These are phyloP conservation scores for Moesziomyces parantarcticus DNA, from an alignment of 1,284 basidiomycete genomes.

Conservation along the genomic window DNA sequence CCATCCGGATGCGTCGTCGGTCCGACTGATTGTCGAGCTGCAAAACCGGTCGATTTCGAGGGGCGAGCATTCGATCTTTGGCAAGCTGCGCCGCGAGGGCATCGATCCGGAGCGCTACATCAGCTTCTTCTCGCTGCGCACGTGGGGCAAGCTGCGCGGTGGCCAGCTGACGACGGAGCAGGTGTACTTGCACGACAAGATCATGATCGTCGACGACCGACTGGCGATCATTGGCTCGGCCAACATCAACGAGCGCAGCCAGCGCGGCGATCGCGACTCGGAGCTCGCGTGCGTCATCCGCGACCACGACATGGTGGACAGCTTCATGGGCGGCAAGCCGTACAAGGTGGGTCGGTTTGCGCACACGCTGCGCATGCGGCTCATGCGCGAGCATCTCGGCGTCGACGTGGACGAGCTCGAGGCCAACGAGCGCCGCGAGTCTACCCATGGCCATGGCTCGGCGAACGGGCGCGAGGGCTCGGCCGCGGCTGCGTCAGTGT, in stretches of 20 bases:
- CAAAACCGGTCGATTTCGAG: constrained; percentile 86
- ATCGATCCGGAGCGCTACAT: constrained; percentile 92
- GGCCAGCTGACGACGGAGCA: constrained; percentile 90
- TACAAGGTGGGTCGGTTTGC: constrained; percentile 97
- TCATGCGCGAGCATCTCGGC: constrained; percentile 97
- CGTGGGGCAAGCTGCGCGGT: constrained; percentile 90
- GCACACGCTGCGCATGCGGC: constrained; percentile 87
- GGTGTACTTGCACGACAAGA: constrained; percentile 69
- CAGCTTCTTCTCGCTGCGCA: constrained; percentile 87
- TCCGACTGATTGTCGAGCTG: constrained; percentile 70
- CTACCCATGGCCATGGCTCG: constrained; percentile 1
- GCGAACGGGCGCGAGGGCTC: constrained; percentile 13
- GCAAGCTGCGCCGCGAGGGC: constrained; percentile 83
- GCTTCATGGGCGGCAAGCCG: constrained; percentile 91
- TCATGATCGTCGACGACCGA: constrained; percentile 94
- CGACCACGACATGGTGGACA: constrained; percentile 93
- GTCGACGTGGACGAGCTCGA: constrained; percentile 91
- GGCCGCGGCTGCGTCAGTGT: constrained; percentile 4
- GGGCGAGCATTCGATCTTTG: constrained; percentile 92
- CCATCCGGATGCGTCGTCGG: constrained; percentile 88
- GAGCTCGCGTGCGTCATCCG: constrained; percentile 91
- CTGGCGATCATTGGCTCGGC: constrained; percentile 98
- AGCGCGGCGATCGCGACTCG: constrained; percentile 94
- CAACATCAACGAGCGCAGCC: constrained; percentile 97
- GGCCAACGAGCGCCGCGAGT: constrained; percentile 40